Evolutionary conservation across 2,329 filamentous ascomycete genomes (phyloP).

Genomic region (Diaporthe destruens): DNA sequence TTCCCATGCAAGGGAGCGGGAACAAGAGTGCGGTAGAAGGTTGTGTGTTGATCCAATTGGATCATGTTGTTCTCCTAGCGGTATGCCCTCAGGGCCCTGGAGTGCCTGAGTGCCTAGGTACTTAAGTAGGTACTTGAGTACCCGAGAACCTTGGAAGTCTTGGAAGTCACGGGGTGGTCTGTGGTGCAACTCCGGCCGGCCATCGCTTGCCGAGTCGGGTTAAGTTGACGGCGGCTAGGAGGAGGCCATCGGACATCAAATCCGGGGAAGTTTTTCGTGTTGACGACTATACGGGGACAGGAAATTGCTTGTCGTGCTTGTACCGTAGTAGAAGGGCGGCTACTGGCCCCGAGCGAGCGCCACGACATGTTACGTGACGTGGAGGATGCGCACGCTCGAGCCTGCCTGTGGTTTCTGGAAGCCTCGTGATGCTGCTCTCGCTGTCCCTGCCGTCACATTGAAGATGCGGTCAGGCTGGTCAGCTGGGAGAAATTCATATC

Average conservation of each 20-base stretch:
- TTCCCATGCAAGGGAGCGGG: background rate
- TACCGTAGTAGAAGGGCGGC: constrained; percentile 8
- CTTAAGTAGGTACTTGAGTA: too few species aligned
- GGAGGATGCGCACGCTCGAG: constrained; percentile 19
- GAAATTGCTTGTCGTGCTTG: constrained; percentile 33
- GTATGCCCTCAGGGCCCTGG: too few species aligned
- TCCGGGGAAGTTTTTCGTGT: constrained; percentile 4
- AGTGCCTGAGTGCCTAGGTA: too few species aligned
- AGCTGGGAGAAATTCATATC: background rate
- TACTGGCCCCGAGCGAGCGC: constrained; percentile 26
- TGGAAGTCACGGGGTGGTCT: background rate
- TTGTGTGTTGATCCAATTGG: background rate
- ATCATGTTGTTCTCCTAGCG: background rate
- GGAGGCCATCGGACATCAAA: background rate
- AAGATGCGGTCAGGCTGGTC: constrained; percentile 29
- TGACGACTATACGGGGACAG: constrained; percentile 21
- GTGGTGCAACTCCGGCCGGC: background rate
- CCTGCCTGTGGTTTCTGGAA: background rate
- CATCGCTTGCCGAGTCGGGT: constrained; percentile 21
- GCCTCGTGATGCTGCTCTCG: constrained; percentile 12
- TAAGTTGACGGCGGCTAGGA: background rate
- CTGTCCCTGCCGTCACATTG: constrained; percentile 7
- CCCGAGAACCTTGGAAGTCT: too few species aligned
- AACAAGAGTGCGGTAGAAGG: background rate
- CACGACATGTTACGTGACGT: constrained; percentile 25